phyloP scores from a whole-genome alignment of 2,329 filamentous ascomycete genomes.

The Sphaerulina musiva region DNA sequence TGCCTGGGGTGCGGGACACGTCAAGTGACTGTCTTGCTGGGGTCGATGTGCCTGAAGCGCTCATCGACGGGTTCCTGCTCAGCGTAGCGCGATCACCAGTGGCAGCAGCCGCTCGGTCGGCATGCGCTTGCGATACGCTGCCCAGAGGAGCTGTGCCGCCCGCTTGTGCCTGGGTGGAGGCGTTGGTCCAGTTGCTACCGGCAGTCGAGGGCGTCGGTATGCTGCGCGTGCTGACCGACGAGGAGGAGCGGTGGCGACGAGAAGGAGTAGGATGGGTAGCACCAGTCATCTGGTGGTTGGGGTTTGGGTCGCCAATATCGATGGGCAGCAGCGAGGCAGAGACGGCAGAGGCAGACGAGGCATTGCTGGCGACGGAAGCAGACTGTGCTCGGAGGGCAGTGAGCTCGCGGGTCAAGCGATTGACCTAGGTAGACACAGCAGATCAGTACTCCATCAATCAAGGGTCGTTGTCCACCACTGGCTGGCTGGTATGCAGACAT shows the following conservation, averaged over 20 bases:
- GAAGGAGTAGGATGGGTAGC: conserved; percentile 49
- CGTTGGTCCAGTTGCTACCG: conserved; percentile 14
- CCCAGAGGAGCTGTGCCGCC: conserved; percentile 20
- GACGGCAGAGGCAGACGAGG: conserved; percentile 45
- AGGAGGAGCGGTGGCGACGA: conserved; percentile 43
- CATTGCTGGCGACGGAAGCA: conserved; percentile 55
- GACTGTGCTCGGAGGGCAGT: conserved; percentile 67
- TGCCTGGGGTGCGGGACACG: conserved; percentile 17
- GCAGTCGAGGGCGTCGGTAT: conserved; percentile 25
- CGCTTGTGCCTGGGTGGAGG: conserved; percentile 21
- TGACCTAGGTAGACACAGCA: conserved; percentile 54
- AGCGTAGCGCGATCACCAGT: conserved; percentile 19
- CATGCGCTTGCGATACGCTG: conserved; percentile 33
- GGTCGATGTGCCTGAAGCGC: conserved; percentile 32
- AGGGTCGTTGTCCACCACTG: not conserved
- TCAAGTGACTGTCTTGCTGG: conserved; percentile 32
- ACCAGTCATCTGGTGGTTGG: conserved; percentile 41
- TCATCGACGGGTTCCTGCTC: conserved; percentile 32
- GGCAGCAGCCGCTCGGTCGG: conserved; percentile 32
- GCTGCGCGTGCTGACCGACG: conserved; percentile 28
- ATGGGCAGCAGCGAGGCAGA: conserved; percentile 41
- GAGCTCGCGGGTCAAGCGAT: conserved; percentile 84
- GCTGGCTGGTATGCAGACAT: conserved; percentile 31
- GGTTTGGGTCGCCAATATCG: conserved; percentile 44
- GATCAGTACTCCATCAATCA: conserved; percentile 1